phyloP scores from a whole-genome alignment of 202 grass and related monocot species.

The Panicum virgatum region DNA sequence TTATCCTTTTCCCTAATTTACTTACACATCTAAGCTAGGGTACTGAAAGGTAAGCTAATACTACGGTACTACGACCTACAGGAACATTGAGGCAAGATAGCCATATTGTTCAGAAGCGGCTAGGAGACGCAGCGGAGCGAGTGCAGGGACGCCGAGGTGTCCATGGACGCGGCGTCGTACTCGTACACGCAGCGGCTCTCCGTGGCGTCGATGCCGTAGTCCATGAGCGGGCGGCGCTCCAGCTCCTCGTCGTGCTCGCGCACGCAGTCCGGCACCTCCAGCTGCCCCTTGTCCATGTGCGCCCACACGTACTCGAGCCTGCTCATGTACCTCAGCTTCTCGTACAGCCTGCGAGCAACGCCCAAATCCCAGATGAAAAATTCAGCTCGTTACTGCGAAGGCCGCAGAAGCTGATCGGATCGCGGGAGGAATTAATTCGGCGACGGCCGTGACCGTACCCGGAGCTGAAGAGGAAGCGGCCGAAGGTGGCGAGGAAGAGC shows the following conservation, averaged over 20 bases:
- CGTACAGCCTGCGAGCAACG: conserved; percentile 54
- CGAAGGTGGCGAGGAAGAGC: conserved; percentile 91
- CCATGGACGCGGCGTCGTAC: conserved; percentile 68
- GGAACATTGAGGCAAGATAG: too few species aligned
- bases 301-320: conserved; percentile 82
- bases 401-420: background rate
- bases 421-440: too few species aligned
- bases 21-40: background rate
- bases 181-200: conserved; percentile 42
- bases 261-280: conserved; percentile 71
- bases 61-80: background rate
- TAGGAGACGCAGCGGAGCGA: conserved; percentile 68
- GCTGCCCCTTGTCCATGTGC: conserved; percentile 56
- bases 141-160: conserved; percentile 57
- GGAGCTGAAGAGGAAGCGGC: conserved; percentile 80
- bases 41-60: background rate
- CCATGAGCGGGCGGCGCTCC: conserved; percentile 82
- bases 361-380: background rate
- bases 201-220: conserved; percentile 68
- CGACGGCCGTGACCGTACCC: conserved; percentile 29
- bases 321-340: conserved; percentile 76
- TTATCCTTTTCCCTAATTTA: background rate
- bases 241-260: conserved; percentile 77
- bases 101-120: background rate
- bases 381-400: background rate